Percentiles rank a stretch among this genome's conserved stretches.
phyloP scores from a whole-genome alignment of 1,139 yeast species.

The Debaryomycetaceae sp. region DNA sequence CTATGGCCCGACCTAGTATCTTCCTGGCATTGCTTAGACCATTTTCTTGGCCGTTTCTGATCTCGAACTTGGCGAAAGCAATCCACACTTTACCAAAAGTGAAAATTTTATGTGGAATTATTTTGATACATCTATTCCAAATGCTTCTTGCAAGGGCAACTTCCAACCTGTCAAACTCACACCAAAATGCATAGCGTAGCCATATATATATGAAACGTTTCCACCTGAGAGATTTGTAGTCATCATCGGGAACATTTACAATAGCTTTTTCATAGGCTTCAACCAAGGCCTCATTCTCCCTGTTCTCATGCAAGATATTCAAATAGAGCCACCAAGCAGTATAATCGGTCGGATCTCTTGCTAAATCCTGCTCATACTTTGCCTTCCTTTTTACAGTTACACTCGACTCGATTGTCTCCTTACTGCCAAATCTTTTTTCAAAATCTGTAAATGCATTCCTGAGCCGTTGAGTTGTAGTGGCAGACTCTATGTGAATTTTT shows the following conservation, averaged over 20 bases:
- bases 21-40: slow-evolving; percentile 56
- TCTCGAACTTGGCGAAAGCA: slow-evolving; percentile 66
- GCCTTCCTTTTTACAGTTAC: slow-evolving; percentile 52
- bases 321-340: slow-evolving; percentile 82
- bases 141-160: slow-evolving; percentile 44
- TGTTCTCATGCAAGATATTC: slow-evolving; percentile 40
- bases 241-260: slow-evolving; percentile 26
- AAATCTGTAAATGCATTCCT: slow-evolving; percentile 48
- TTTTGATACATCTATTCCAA: slow-evolving; percentile 47
- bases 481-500: slow-evolving; percentile 25
- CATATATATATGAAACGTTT: slow-evolving; percentile 65
- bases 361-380: slow-evolving; percentile 50
- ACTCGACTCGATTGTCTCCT: slow-evolving; percentile 49
- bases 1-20: slow-evolving; percentile 70
- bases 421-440: slow-evolving; percentile 63
- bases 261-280: slow-evolving; percentile 48
- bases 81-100: slow-evolving; percentile 78
- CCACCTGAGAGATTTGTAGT: slow-evolving; percentile 53
- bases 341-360: slow-evolving; percentile 52
- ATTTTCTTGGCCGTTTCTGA: slow-evolving; percentile 46
- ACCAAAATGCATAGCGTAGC: slow-evolving; percentile 63
- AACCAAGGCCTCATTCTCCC: slow-evolving; percentile 22
- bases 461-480: background rate
- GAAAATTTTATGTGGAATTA: slow-evolving; percentile 56
- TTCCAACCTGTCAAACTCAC: slow-evolving; percentile 50